phyloP scores from a whole-genome alignment of 2,329 filamentous ascomycete species.

The Thermochaetoides dissita region DNA sequence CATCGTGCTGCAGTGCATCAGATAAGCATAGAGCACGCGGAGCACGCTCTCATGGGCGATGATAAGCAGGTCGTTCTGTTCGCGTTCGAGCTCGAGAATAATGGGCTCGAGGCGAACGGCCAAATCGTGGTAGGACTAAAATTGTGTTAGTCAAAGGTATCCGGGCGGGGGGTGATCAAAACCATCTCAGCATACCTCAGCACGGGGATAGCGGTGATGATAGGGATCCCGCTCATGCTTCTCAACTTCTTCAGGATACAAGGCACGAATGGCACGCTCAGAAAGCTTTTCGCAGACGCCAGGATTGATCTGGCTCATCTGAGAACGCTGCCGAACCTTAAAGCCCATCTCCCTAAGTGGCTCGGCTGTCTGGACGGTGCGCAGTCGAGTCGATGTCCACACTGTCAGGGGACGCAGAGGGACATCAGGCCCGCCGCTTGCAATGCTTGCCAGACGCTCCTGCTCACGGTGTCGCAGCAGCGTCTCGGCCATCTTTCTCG shows the following conservation, averaged over 20 bases:
- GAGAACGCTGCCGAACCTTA: conserved; percentile 78
- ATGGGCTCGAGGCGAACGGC: conserved; percentile 97
- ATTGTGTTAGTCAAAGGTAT: conserved; percentile 5
- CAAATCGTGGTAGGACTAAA: conserved; percentile 88
- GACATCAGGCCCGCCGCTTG: conserved; percentile 51
- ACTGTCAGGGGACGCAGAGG: conserved; percentile 71
- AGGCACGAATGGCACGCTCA: conserved; percentile 61
- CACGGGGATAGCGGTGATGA: conserved; percentile 87
- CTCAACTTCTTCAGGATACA: conserved; percentile 80
- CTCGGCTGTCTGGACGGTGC: conserved; percentile 81
- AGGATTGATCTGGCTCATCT: conserved; percentile 95
- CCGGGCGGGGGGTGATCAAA: conserved; percentile 1
- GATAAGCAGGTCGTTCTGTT: conserved; percentile 94
- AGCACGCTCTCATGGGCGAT: conserved; percentile 98
- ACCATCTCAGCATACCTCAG: conserved; percentile 50
- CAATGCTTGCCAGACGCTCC: conserved; percentile 57
- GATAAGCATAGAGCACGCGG: conserved; percentile 87
- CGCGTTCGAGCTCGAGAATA: conserved; percentile 89
- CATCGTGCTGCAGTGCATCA: conserved; percentile 95
- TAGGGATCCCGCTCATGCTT: conserved; percentile 94
- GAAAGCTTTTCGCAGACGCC: conserved; percentile 91
- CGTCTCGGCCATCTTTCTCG: conserved; percentile 72
- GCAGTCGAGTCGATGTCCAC: conserved; percentile 85
- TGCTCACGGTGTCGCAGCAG: conserved; percentile 71
- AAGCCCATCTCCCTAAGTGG: conserved; percentile 67